phyloP scores from a whole-genome alignment of 257 asterid genomes.

The Scutellaria barbata region DNA sequence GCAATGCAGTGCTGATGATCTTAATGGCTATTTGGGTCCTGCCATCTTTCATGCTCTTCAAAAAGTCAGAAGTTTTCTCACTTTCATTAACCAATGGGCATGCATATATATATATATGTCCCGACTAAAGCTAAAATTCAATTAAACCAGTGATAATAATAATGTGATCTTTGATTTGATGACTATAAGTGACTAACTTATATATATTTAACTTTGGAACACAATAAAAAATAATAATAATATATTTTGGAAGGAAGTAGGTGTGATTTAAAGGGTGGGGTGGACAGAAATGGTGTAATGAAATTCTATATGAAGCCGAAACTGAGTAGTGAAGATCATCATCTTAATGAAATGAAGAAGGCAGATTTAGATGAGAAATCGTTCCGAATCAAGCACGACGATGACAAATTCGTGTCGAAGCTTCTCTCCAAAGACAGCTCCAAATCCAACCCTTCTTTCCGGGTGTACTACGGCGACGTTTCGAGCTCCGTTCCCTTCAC shows the following conservation, averaged over 20 bases:
- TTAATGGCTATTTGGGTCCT: slow-evolving; percentile 22
- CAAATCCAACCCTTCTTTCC: slow-evolving; percentile 47
- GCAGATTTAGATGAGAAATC: slow-evolving; percentile 43
- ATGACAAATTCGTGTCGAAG: slow-evolving; percentile 45
- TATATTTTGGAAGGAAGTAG: too few relatives aligned
- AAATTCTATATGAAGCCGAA: too few relatives aligned
- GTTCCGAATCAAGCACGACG: slow-evolving; percentile 47
- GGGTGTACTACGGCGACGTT: slow-evolving; percentile 53
- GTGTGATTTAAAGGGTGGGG: too few relatives aligned
- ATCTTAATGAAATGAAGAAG: slow-evolving; percentile 30
- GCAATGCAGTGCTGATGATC: slow-evolving; percentile 12
- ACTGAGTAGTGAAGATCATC: neutral
- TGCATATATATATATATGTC: neutral
- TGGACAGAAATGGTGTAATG: too few relatives aligned
- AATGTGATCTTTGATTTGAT: too few relatives aligned
- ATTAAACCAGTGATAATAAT: neutral
- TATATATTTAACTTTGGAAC: too few relatives aligned
- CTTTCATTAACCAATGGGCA: neutral
- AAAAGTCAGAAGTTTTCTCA: neutral
- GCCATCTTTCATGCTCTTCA: slow-evolving; percentile 24
- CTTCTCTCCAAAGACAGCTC: slow-evolving; percentile 51
- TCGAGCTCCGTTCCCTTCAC: slow-evolving; percentile 54
- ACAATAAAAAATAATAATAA: too few relatives aligned
- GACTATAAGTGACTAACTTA: too few relatives aligned
- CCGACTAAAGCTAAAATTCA: neutral